These are phyloP conservation scores for Botrytis hyacinthi DNA, from an alignment of 2,329 filamentous ascomycete species.

Conservation along the genomic window DNA sequence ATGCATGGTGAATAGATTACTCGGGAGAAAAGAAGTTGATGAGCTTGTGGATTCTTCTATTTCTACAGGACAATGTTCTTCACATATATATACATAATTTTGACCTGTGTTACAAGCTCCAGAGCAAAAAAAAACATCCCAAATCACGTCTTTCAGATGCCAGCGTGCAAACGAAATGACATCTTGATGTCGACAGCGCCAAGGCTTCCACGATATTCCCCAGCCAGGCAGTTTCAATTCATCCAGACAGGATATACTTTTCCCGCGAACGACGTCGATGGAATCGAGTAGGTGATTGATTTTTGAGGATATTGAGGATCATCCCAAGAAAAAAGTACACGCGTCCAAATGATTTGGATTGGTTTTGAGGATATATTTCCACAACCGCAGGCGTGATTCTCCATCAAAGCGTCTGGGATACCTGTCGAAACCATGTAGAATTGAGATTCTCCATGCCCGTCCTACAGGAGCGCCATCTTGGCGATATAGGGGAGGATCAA, in stretches of 20 bases:
- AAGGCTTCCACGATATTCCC: neutral
- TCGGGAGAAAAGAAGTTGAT: neutral
- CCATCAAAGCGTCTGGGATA: neutral
- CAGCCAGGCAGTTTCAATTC: slow-evolving; percentile 1
- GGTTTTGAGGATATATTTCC: slow-evolving; percentile 3
- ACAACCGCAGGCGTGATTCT: neutral
- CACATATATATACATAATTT: neutral
- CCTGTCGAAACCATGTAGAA: neutral
- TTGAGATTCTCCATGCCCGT: neutral
- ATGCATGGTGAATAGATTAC: slow-evolving; percentile 14
- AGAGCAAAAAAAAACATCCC: neutral
- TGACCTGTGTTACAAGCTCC: neutral
- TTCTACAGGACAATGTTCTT: neutral
- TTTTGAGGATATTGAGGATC: neutral
- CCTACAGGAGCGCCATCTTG: neutral
- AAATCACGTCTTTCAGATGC: neutral
- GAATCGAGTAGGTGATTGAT: neutral
- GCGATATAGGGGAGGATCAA: neutral
- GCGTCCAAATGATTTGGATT: neutral
- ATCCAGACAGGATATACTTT: neutral
- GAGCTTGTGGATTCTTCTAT: neutral
- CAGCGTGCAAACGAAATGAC: neutral
- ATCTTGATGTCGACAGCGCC: neutral
- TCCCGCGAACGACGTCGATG: neutral
- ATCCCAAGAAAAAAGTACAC: slow-evolving; percentile 6